Conservation (phyloP, 805 yeast genomes). For the Pichia gijzeniarum region DNA sequence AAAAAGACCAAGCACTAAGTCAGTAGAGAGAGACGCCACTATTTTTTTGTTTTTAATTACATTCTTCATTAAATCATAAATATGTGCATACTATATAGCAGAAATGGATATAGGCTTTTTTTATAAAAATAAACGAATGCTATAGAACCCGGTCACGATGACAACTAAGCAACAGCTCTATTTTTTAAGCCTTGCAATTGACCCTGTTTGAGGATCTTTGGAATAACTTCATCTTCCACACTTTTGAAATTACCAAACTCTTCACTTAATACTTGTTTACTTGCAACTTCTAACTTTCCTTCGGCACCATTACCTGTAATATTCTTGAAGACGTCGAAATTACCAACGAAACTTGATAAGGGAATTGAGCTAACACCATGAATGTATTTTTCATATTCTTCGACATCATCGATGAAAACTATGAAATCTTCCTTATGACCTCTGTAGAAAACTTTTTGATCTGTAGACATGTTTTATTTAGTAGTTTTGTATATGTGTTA, state of each 20-base stretch:
- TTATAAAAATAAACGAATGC: neutral
- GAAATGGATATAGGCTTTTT: neutral
- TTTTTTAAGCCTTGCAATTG: constrained; percentile 33
- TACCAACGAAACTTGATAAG: constrained; percentile 53
- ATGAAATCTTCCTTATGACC: constrained; percentile 61
- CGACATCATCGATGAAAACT: constrained; percentile 53
- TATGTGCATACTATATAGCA: neutral
- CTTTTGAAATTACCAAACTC: constrained; percentile 59
- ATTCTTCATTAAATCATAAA: neutral
- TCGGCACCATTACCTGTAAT: constrained; percentile 58
- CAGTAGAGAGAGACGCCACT: no score
- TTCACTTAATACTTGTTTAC: constrained; percentile 52
- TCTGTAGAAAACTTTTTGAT: constrained; percentile 53
- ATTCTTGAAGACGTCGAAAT: constrained; percentile 58
- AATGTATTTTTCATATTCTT: constrained; percentile 40
- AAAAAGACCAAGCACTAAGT: neutral
- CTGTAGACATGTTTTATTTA: constrained; percentile 14
- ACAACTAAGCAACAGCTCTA: neutral
- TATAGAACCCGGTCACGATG: no score
- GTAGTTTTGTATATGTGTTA: neutral
- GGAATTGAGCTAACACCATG: constrained; percentile 50
- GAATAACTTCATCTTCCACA: constrained; percentile 48
- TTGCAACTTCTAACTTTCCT: constrained; percentile 68
- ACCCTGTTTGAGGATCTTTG: constrained; percentile 56
- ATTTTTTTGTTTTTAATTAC: no score